Base-by-base conservation (phyloP, 2,329 filamentous ascomycete species). In the Fusarium oligoseptatum region DNA sequence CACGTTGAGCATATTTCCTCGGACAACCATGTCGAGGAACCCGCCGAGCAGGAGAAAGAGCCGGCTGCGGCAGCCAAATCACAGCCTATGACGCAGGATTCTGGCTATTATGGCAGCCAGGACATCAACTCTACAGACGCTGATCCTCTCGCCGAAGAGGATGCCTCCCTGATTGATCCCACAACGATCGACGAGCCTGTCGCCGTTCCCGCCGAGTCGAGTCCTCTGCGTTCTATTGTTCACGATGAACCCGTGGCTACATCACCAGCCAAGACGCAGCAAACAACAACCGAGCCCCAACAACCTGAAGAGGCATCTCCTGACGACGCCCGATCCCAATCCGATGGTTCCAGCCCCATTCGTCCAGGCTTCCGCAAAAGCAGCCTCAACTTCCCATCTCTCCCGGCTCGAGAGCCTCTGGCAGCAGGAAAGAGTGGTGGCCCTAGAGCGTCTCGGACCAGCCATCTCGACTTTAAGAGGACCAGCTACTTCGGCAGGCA, bases 381-480 rank as follows among this genome's bases (percentile, higher is more conserved):
- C 83, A 98, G 96, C 81, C 88, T 99, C 70, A 97, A 94, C 68
- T 98, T 99, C 84, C 95, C 97, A 41, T 95, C 97, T 20, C 87
- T 99, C 14, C 97, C 97, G 34, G 95, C 96, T 3, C 90, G 97
- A 71, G 96, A 98, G 79, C 96, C 96, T 39, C 86, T 98, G 62
- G 91, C 92, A 36, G 90, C 90, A 17, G 97, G 97, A 82, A 96
- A 95, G 84, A 97, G 93, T 81, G 90, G 95, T 79, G 95, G 92
- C 17, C 88, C 89, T 22, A 88, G 94, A 60, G 85, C 90, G 61
- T 95, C 94, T 24, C 88, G 94, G 70, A 94, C 91, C 8, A 97
- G 94, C 78, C 93, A 98, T 75, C 81, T 95, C 39, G 94, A 97
- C 62, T 88, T 90, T 68, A 86, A 87, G n/a, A 89, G 93, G 68